These are phyloP conservation scores for Miscanthus lutarioriparius DNA, from an alignment of 176 grass and related monocot genomes.

Conservation along the genomic window DNA sequence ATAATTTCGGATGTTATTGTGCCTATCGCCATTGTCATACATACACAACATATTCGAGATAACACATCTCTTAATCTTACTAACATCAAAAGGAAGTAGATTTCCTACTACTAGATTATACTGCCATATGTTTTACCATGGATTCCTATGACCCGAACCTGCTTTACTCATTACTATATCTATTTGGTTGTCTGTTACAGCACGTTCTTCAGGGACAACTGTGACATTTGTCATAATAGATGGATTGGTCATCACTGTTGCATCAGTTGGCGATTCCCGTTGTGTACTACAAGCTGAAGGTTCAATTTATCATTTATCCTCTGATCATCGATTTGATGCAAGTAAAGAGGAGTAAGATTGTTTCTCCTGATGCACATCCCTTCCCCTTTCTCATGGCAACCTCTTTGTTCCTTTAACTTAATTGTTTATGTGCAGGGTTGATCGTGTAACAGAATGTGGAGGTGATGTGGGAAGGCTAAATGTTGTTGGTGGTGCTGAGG, in stretches of 20 bases:
- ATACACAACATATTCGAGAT: background rate
- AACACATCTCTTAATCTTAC: background rate
- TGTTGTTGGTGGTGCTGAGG: conserved; percentile 81
- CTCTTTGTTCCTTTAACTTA: conserved; percentile 27
- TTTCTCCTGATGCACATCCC: background rate
- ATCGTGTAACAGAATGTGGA: conserved; percentile 83
- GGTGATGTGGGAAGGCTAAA: conserved; percentile 93
- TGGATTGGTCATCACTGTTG: conserved; percentile 69
- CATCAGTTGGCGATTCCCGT: conserved; percentile 94
- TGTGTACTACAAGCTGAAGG: conserved; percentile 91
- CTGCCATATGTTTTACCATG: background rate
- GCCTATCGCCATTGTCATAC: background rate
- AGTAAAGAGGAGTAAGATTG: conserved; percentile 88
- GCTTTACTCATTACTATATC: background rate
- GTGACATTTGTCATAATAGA: conserved; percentile 97
- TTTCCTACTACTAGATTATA: background rate
- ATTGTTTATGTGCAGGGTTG: conserved; percentile 61
- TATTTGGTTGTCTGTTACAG: conserved; percentile 47
- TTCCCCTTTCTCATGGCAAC: conserved; percentile 24
- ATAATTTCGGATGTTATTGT: conserved; percentile 18
- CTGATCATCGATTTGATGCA: conserved; percentile 83
- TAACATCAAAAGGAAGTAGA: background rate
- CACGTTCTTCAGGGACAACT: conserved; percentile 81
- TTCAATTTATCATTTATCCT: conserved; percentile 76
- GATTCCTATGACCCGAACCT: background rate